Conservation (phyloP, 352 stramenopile species). For the Phytopythium mirpurense region DNA sequence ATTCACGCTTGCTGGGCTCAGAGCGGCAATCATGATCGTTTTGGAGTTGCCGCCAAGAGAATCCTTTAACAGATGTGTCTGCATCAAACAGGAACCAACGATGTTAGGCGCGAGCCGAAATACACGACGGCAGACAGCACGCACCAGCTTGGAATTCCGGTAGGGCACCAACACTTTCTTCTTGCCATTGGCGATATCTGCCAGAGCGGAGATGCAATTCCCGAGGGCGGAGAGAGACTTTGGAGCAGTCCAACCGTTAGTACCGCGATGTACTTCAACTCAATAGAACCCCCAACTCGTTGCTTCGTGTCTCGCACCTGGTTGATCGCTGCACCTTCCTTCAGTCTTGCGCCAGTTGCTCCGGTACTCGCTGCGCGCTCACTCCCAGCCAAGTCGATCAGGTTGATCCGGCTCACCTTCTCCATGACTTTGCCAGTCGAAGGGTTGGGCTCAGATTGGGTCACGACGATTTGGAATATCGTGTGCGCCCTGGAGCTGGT, state of each 20-base stretch:
- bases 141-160: slow-evolving; percentile 89
- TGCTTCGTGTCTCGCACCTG: slow-evolving; percentile 27
- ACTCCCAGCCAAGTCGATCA: slow-evolving; percentile 91
- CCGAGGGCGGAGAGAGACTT: slow-evolving; percentile 86
- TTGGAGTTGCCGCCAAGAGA: slow-evolving; percentile 87
- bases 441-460: slow-evolving; percentile 67
- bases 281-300: background rate
- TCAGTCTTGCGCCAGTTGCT: slow-evolving; percentile 81
- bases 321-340: slow-evolving; percentile 94
- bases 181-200: slow-evolving; percentile 81
- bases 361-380: slow-evolving; percentile 88
- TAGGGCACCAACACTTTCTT: slow-evolving; percentile 88
- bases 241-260: slow-evolving; percentile 11
- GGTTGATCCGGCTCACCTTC: slow-evolving; percentile 83
- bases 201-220: slow-evolving; percentile 90
- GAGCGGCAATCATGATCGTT: slow-evolving; percentile 88
- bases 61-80: slow-evolving; percentile 84
- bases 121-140: slow-evolving; percentile 2
- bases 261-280: too few relatives aligned
- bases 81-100: background rate
- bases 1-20: slow-evolving; percentile 85
- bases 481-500: slow-evolving; percentile 80
- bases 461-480: slow-evolving; percentile 84
- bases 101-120: too few relatives aligned
- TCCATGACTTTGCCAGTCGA: slow-evolving; percentile 73